Conservation (phyloP, 2,329 filamentous ascomycete species). For the Xylariaceae sp. region DNA sequence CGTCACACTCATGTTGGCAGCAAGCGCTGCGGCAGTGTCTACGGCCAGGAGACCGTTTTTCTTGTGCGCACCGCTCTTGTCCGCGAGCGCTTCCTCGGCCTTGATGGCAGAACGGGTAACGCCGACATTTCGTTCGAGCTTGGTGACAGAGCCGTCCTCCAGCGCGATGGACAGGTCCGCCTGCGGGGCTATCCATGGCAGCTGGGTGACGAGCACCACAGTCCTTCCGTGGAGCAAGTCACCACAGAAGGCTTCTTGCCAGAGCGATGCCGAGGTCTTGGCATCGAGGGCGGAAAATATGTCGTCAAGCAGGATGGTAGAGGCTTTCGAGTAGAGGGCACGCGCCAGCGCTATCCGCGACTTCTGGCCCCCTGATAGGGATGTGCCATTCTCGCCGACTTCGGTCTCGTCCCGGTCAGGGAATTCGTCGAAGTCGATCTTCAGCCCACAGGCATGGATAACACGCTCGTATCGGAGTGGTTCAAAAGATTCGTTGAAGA, state of each 20-base stretch:
- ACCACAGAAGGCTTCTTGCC: conserved; percentile 50
- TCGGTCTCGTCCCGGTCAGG: conserved; percentile 42
- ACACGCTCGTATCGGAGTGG: conserved; percentile 45
- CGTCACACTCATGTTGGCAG: conserved; percentile 10
- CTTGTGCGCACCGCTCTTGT: conserved; percentile 25
- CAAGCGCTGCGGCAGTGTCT: conserved; percentile 11
- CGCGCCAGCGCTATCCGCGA: conserved; percentile 49
- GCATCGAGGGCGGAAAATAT: conserved; percentile 53
- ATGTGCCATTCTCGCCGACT: conserved; percentile 48
- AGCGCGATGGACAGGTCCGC: conserved; percentile 39
- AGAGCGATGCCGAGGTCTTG: conserved; percentile 48
- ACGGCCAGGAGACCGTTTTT: conserved; percentile 19
- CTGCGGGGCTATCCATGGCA: conserved; percentile 45
- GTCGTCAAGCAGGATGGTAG: conserved; percentile 50
- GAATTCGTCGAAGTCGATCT: conserved; percentile 43
- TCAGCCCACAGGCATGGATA: conserved; percentile 47
- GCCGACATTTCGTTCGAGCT: conserved; percentile 37
- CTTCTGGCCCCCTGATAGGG: conserved; percentile 49
- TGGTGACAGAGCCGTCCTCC: conserved; percentile 37
- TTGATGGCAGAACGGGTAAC: conserved; percentile 37
- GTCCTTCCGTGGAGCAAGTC: conserved; percentile 47
- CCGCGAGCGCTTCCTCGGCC: conserved; percentile 30
- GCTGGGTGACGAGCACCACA: conserved; percentile 49
- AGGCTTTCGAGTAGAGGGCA: conserved; percentile 48
- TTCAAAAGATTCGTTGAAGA: conserved; percentile 46